These are phyloP conservation scores for Arachnomyces sp. DNA, from an alignment of 2,329 filamentous ascomycete species.

Conservation along the genomic window DNA sequence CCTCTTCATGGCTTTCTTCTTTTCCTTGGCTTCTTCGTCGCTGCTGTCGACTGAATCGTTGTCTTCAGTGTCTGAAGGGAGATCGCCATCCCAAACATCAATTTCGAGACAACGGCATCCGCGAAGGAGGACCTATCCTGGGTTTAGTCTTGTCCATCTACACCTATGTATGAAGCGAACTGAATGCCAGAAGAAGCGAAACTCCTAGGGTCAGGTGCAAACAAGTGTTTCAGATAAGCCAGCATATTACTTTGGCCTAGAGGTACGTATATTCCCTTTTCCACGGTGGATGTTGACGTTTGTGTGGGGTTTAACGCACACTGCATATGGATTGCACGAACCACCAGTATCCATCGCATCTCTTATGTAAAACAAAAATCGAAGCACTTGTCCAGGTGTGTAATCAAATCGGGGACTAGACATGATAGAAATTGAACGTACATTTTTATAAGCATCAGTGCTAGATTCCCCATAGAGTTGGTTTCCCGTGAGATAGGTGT, in stretches of 20 bases:
- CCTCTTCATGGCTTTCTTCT: slow-evolving; percentile 13
- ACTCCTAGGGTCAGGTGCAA: too few species aligned
- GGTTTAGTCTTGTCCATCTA: neutral
- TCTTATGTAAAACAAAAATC: too few species aligned
- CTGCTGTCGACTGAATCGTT: slow-evolving; percentile 28
- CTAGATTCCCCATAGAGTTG: slow-evolving; percentile 73
- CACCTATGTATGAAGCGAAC: too few species aligned
- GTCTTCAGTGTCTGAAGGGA: slow-evolving; percentile 27
- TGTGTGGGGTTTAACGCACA: too few species aligned
- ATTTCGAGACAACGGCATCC: slow-evolving; percentile 90
- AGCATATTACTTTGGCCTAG: too few species aligned
- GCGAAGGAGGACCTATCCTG: slow-evolving; percentile 58
- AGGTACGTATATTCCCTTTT: too few species aligned
- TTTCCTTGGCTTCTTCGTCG: slow-evolving; percentile 15
- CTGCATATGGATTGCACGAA: too few species aligned
- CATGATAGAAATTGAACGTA: slow-evolving; percentile 30
- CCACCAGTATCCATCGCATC: too few species aligned
- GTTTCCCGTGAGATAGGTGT: slow-evolving; percentile 83
- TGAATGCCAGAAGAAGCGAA: too few species aligned
- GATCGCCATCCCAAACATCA: slow-evolving; percentile 79
- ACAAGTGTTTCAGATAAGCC: too few species aligned
- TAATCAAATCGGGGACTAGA: neutral
- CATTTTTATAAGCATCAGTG: slow-evolving; percentile 67
- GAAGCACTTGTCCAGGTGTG: too few species aligned
- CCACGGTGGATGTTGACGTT: too few species aligned